Evolutionary conservation across 2,329 filamentous ascomycete genomes (phyloP).

Genomic region (Aspergillus japonicus): DNA sequence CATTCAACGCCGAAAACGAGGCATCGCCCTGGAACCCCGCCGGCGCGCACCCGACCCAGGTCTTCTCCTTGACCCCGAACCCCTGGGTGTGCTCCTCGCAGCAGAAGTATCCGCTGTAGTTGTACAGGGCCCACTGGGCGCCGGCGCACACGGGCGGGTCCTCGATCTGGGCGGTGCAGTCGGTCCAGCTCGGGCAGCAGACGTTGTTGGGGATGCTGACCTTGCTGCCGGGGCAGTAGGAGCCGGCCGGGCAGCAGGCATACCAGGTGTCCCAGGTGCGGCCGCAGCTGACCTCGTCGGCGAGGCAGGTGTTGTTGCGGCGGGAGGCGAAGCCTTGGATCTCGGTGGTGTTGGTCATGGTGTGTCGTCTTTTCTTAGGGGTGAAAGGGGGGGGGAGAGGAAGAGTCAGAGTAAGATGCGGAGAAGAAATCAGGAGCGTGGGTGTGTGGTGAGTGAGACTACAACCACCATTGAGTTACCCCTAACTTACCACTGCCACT

Average conservation of each 20-base stretch:
- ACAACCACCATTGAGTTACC: no score
- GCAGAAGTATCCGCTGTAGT: constrained; percentile 4
- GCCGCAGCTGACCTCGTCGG: constrained; percentile 4
- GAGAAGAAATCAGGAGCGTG: background rate
- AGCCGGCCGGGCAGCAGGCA: constrained; percentile 2
- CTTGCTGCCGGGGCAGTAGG: constrained; percentile 1
- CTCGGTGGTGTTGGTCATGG: background rate
- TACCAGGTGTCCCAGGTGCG: background rate
- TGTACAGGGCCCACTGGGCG: constrained; percentile 3
- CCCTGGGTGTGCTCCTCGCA: background rate
- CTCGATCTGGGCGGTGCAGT: constrained; percentile 1
- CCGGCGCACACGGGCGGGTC: background rate
- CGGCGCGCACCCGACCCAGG: background rate
- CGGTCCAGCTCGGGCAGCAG: constrained; percentile 6
- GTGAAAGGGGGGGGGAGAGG: background rate
- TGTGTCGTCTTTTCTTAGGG: background rate
- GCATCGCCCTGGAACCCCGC: background rate
- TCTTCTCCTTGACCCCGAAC: background rate
- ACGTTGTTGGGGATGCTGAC: constrained; percentile 1
- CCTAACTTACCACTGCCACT: no score
- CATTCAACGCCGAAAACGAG: background rate
- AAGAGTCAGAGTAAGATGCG: background rate
- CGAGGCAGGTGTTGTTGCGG: constrained; percentile 3
- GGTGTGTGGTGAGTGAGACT: background rate
- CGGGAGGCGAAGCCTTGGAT: constrained; percentile 4